Conservation (phyloP, 371 early-diverging fungal genomes). For the Zancudomyces culisetae region DNA sequence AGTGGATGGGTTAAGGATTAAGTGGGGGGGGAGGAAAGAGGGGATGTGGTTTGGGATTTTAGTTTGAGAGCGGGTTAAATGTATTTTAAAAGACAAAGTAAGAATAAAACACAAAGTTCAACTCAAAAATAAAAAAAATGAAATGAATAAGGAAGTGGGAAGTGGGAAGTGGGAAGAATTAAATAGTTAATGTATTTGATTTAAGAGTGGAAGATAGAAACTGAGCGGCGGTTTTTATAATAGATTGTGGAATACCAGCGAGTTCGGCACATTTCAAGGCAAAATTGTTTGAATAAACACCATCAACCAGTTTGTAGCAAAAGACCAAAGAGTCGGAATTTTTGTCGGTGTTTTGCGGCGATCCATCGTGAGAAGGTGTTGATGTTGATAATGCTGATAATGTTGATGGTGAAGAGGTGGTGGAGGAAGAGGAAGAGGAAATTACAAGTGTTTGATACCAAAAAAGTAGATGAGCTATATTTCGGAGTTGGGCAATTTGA, state of each 20-base stretch:
- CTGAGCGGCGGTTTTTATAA: background rate
- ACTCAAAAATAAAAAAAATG: background rate
- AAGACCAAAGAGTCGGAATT: background rate
- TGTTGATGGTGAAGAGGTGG: too few relatives aligned
- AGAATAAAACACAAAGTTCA: background rate
- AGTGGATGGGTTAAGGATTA: too few relatives aligned
- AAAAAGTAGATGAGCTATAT: background rate
- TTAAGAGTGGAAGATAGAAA: too few relatives aligned
- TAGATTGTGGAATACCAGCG: background rate
- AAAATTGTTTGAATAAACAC: background rate
- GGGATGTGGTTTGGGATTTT: background rate
- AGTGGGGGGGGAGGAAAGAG: background rate
- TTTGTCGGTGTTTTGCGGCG: background rate
- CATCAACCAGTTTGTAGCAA: background rate
- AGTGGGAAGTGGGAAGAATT: background rate
- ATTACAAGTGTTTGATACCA: background rate
- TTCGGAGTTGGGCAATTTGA: background rate
- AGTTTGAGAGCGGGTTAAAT: background rate
- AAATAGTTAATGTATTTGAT: background rate
- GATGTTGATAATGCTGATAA: too few relatives aligned
- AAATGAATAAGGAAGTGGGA: background rate
- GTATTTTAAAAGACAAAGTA: background rate
- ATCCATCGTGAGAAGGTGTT: too few relatives aligned
- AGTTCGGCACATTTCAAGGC: slow-evolving; percentile 1
- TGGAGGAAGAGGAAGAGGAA: too few relatives aligned